Conservation (phyloP, 495 filamentous ascomycete genomes). For the Penicillium cataractarum region DNA sequence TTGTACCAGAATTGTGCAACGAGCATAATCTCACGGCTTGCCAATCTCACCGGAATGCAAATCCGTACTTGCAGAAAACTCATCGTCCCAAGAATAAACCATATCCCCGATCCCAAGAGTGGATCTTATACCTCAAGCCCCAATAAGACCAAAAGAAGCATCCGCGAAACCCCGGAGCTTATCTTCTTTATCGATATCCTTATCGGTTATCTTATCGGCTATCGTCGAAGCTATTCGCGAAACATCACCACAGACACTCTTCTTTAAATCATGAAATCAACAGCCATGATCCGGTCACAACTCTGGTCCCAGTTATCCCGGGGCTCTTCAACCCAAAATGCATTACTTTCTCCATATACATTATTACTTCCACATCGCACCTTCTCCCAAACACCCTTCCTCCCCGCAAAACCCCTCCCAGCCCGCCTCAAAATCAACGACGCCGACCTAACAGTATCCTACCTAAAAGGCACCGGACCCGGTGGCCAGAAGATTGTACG, state of each 20-base stretch:
- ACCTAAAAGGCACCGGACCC: conserved; percentile 89
- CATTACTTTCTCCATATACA: too few species aligned
- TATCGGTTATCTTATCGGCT: conserved; percentile 3
- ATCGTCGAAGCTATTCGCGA: not conserved
- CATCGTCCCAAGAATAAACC: not conserved
- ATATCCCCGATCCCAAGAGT: not conserved
- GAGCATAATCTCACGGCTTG: not conserved
- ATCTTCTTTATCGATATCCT: not conserved
- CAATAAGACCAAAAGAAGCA: not conserved
- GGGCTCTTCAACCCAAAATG: not conserved
- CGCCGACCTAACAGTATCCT: conserved; percentile 76
- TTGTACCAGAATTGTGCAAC: not conserved
- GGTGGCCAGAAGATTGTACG: conserved; percentile 89
- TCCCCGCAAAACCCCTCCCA: conserved; percentile 63
- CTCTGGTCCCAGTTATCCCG: not conserved
- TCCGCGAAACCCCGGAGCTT: not conserved
- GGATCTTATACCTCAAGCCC: not conserved
- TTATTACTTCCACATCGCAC: conserved; percentile 3
- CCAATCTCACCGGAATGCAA: not conserved
- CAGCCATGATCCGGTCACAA: conserved; percentile 4
- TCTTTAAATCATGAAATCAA: not conserved
- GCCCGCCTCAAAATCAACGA: conserved; percentile 76
- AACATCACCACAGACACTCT: not conserved
- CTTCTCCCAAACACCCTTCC: conserved; percentile 33
- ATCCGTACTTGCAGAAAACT: not conserved